Evolutionary conservation across 805 yeast species (phyloP), one percentile per base, ranked within the genome.

Genomic region (Kuraishia hungarica): DNA sequence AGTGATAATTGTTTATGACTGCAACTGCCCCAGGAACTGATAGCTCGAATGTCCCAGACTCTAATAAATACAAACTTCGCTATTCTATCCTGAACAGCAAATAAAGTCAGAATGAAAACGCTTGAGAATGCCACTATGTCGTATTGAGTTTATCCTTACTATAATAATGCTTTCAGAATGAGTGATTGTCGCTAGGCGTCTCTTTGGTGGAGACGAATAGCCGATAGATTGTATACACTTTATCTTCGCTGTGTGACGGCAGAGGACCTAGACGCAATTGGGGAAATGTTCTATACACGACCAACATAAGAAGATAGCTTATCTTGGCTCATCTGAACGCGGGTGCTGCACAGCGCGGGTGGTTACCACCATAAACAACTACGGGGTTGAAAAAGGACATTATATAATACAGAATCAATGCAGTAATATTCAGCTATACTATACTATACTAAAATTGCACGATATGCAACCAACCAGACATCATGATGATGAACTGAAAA

Each of bases 401-500:
- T 35, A 35, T 13, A 6, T 35, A 35, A 35, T 35, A 35, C 43
- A 35, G 17, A 35, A 35, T 35, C n/a, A 35, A 35, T 35, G 43
- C 43, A 35, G 43, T 35, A 35, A 35, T 35, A 35, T 35, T 35
- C 43, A 35, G 43, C 43, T 35, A 35, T 35, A 35, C 43, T 35
- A 35, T 35, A 35, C 43, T 35, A 35, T 35, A 35, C 43, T 35
- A 35, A 35, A 35, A 35, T 35, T 35, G 43, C 43, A 35, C 43
- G n/a, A 35, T 35, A 35, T 15, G 43, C 43, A 35, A 35, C 43
- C 43, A 35, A 35, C 17, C 43, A 35, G 43, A 35, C 43, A 35
- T 15, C 43, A 35, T 35, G 11, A 17, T 35, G 43, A 35, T 35
- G 43, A 13, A 35, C 43, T 35, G 43, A 15, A 57, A 54, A 55